phyloP scores from a whole-genome alignment of 768 basidiomycete genomes.

The Botryobasidium botryosum region DNA sequence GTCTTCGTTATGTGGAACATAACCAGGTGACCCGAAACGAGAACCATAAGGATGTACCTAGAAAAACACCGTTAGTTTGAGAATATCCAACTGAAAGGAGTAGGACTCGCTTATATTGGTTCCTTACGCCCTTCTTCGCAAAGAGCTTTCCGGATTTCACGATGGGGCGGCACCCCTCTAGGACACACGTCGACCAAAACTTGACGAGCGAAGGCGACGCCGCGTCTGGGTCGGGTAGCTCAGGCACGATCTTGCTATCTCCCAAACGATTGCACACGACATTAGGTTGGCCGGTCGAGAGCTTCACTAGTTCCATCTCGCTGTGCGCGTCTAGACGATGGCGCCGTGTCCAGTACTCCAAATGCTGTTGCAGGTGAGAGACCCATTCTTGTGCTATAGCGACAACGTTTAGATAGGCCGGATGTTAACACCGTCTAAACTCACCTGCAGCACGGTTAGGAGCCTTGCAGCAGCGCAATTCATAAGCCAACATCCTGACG shows the following conservation, averaged over 20 bases:
- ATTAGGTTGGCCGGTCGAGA: slow-evolving; percentile 24
- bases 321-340: slow-evolving; percentile 58
- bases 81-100: neutral
- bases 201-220: slow-evolving; percentile 40
- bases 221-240: slow-evolving; percentile 32
- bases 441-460: too few relatives aligned
- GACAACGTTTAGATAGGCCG: slow-evolving; percentile 41
- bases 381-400: slow-evolving; percentile 74
- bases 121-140: slow-evolving; percentile 48
- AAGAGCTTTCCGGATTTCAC: slow-evolving; percentile 57
- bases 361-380: too few relatives aligned
- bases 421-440: too few relatives aligned
- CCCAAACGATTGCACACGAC: slow-evolving; percentile 21
- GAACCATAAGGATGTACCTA: slow-evolving; percentile 54
- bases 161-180: slow-evolving; percentile 64
- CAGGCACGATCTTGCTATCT: slow-evolving; percentile 39
- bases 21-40: slow-evolving; percentile 59
- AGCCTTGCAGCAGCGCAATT: too few relatives aligned
- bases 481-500: too few relatives aligned
- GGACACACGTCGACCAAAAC: slow-evolving; percentile 76
- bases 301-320: slow-evolving; percentile 64
- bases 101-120: slow-evolving; percentile 56
- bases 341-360: slow-evolving; percentile 68
- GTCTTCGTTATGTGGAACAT: slow-evolving; percentile 48
- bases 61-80: neutral